Evolutionary conservation across 2,329 filamentous ascomycete species (phyloP).

Genomic region (Colletotrichum limetticola): DNA sequence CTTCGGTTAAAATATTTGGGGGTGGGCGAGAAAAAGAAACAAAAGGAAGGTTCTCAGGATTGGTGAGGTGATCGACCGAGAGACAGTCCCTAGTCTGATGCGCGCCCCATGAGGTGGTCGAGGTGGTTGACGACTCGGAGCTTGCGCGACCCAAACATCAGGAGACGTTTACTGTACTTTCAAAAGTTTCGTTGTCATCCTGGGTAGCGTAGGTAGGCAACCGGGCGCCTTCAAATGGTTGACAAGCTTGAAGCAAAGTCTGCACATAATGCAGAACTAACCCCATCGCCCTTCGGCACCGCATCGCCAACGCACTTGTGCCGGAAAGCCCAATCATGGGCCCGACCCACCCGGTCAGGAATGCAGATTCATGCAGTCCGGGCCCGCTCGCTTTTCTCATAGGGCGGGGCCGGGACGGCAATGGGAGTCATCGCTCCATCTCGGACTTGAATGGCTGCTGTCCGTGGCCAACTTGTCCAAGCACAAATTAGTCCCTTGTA

Average conservation of each 20-base stretch:
- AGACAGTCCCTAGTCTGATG: background rate
- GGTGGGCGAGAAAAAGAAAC: background rate
- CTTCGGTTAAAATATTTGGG: background rate
- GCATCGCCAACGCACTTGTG: conserved; percentile 35
- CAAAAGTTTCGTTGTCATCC: background rate
- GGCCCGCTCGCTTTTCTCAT: conserved; percentile 36
- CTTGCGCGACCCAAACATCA: background rate
- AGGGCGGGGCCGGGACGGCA: conserved; percentile 38
- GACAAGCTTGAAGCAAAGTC: conserved; percentile 16
- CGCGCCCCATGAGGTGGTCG: background rate
- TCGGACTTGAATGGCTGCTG: conserved; percentile 6
- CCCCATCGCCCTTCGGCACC: conserved; percentile 35
- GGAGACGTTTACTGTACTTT: background rate
- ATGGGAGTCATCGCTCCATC: conserved; percentile 38
- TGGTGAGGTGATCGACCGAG: background rate
- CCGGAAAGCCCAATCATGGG: conserved; percentile 37
- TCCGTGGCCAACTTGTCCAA: background rate
- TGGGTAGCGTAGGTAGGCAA: background rate
- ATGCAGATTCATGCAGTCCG: conserved; percentile 41
- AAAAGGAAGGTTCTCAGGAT: background rate
- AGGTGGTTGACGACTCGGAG: background rate
- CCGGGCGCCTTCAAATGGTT: conserved; percentile 1
- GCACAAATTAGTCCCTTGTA: background rate
- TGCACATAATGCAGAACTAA: conserved; percentile 10
- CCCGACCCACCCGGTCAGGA: conserved; percentile 39